Evolutionary conservation across 2,329 filamentous ascomycete species (phyloP).

Genomic region (Colletotrichum sp.): DNA sequence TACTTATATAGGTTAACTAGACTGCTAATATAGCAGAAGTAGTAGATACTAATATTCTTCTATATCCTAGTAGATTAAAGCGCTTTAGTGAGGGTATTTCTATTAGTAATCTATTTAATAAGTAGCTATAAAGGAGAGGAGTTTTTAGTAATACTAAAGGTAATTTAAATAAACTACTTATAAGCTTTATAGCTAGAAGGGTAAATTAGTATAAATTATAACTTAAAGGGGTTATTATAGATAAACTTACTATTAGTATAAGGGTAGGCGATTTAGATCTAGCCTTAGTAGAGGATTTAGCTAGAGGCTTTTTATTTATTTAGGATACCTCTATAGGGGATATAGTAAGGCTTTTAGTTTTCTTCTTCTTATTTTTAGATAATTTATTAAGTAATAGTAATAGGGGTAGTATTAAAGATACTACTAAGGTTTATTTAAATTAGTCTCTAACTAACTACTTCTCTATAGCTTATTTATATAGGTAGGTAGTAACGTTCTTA

Average conservation of each 20-base stretch:
- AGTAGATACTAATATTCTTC: background rate
- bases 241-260: too few relatives aligned
- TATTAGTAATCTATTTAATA: background rate
- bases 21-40: too few relatives aligned
- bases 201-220: too few relatives aligned
- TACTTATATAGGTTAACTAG: too few relatives aligned
- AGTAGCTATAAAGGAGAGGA: fast-evolving
- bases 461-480: background rate
- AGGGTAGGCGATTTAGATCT: fast-evolving
- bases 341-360: background rate
- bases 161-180: background rate
- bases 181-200: background rate
- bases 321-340: fast-evolving
- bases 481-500: fast-evolving
- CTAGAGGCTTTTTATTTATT: too few relatives aligned
- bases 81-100: fast-evolving
- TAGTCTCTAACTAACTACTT: too few relatives aligned
- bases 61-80: background rate
- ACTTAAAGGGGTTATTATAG: too few relatives aligned
- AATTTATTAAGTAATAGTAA: background rate
- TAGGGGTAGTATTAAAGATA: fast-evolving
- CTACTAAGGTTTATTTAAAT: fast-evolving
- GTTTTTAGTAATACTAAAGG: fast-evolving
- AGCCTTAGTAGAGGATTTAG: fast-evolving
- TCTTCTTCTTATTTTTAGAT: background rate